Evolutionary conservation across 345 rosid genomes (phyloP).

Genomic region (Orychophragmus violaceus): DNA sequence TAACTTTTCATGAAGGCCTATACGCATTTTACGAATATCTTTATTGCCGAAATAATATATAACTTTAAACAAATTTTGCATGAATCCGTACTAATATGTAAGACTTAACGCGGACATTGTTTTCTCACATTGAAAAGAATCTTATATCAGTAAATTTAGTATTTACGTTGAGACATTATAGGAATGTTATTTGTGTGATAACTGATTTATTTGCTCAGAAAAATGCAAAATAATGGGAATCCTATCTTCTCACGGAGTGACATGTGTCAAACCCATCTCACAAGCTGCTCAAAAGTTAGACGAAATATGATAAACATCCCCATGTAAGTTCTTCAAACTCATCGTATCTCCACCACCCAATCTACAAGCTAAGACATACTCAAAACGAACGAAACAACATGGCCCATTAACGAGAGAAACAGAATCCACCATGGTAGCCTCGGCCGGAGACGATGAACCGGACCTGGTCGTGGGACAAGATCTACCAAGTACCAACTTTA

Average conservation of each 20-base stretch:
- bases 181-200: neutral
- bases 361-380: conserved; percentile 3
- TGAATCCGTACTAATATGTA: neutral
- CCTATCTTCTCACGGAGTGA: conserved; percentile 6
- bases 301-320: conserved; percentile 19
- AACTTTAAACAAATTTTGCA: neutral
- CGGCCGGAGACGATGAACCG: conserved; percentile 21
- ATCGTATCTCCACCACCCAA: conserved; percentile 23
- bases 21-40: no score
- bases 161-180: neutral
- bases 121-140: neutral
- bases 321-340: conserved; percentile 9
- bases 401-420: conserved; percentile 18
- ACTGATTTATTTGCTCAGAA: neutral
- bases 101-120: neutral
- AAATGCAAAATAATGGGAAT: neutral
- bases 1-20: no score
- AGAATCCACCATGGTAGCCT: conserved; percentile 15
- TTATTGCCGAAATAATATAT: no score
- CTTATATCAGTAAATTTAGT: neutral
- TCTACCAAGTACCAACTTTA: no score
- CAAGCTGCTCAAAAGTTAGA: neutral
- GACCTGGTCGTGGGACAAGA: conserved; percentile 23
- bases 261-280: conserved; percentile 17
- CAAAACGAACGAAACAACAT: conserved; percentile 8